phyloP scores from a whole-genome alignment of 208 protist genomes.

The Naegleria lovaniensis region DNA sequence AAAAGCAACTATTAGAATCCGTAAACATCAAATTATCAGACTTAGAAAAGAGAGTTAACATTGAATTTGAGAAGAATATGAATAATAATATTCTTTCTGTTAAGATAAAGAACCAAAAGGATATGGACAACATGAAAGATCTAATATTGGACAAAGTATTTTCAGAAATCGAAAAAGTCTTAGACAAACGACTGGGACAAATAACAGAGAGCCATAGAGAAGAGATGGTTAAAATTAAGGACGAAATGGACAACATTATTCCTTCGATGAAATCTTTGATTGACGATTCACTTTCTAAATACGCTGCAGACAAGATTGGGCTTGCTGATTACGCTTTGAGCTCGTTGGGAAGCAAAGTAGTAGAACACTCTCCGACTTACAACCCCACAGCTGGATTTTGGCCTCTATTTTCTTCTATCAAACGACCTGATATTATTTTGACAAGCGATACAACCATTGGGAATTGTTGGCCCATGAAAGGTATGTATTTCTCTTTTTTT shows the following conservation, averaged over 20 bases:
- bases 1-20: background rate
- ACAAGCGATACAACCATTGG: background rate
- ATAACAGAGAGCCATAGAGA: background rate
- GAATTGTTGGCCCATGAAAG: conserved; percentile 19
- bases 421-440: background rate
- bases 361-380: background rate
- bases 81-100: background rate
- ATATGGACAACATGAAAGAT: background rate
- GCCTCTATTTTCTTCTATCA: background rate
- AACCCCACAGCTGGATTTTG: background rate
- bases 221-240: background rate
- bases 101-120: background rate
- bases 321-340: background rate
- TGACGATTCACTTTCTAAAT: background rate
- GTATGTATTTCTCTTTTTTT: background rate
- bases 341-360: background rate
- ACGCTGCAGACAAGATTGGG: background rate
- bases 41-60: background rate
- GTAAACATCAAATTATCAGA: background rate
- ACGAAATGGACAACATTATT: background rate
- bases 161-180: background rate
- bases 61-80: background rate
- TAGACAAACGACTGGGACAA: background rate
- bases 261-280: background rate
- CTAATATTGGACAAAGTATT: background rate